These are phyloP conservation scores for Funneliformis geosporum DNA, from an alignment of 192 early-diverging fungal genomes.

Conservation along the genomic window DNA sequence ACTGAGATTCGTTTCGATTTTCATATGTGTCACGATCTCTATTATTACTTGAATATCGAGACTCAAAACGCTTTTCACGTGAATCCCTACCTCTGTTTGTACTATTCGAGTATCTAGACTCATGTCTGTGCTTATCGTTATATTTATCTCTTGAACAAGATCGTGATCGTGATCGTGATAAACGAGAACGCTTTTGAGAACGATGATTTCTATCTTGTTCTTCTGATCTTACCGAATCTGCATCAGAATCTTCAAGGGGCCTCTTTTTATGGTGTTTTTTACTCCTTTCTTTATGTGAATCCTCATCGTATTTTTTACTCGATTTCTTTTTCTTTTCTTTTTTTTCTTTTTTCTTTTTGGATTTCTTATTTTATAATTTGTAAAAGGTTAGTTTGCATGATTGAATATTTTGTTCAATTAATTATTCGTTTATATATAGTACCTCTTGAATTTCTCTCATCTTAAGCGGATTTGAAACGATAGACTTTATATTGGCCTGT, in stretches of 20 bases:
- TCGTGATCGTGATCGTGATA: not conserved
- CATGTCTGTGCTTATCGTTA: not conserved
- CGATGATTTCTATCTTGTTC: not conserved
- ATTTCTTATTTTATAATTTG: not conserved
- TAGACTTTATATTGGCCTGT: conserved; percentile 69
- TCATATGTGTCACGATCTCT: too few species aligned
- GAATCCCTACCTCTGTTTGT: not conserved
- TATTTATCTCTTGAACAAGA: not conserved
- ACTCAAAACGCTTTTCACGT: not conserved
- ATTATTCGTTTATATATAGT: not conserved
- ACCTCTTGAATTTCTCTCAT: conserved; percentile 26
- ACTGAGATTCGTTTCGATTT: not conserved
- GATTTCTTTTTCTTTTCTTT: not conserved
- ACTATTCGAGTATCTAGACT: not conserved
- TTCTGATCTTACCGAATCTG: not conserved
- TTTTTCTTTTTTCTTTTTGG: not conserved
- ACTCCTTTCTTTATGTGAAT: not conserved
- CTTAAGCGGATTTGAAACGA: conserved; percentile 26
- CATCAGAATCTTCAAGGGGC: not conserved
- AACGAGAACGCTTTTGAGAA: not conserved
- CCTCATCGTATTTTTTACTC: not conserved
- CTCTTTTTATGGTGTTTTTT: not conserved
- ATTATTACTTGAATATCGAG: too few species aligned
- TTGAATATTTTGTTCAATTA: not conserved
- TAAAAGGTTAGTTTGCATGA: not conserved